These are phyloP conservation scores for Alnus rubra DNA, from an alignment of 306 rosid species.

Conservation along the genomic window DNA sequence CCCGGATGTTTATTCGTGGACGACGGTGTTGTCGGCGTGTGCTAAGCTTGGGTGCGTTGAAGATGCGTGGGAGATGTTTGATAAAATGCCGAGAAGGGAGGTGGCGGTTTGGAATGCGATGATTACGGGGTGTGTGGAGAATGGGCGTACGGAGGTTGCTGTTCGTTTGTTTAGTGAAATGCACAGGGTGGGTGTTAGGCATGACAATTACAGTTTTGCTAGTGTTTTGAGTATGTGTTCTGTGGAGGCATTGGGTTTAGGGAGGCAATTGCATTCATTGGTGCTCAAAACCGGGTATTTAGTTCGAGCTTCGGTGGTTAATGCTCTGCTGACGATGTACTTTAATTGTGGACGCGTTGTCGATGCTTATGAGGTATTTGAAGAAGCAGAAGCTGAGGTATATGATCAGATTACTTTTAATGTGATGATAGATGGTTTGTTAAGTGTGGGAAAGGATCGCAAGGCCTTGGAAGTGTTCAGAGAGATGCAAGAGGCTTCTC, in stretches of 20 bases:
- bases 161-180: slow-evolving; percentile 48
- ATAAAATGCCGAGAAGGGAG: slow-evolving; percentile 42
- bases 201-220: slow-evolving; percentile 61
- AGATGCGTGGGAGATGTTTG: slow-evolving; percentile 52
- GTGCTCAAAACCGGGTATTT: slow-evolving; percentile 54
- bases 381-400: slow-evolving; percentile 37
- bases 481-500: slow-evolving; percentile 52
- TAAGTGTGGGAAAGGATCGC: slow-evolving; percentile 38
- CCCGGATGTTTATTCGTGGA: slow-evolving; percentile 73
- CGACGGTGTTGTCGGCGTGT: slow-evolving; percentile 61
- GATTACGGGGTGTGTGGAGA: slow-evolving; percentile 55
- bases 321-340: slow-evolving; percentile 70
- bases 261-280: slow-evolving; percentile 60
- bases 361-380: slow-evolving; percentile 60
- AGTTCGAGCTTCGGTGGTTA: slow-evolving; percentile 57
- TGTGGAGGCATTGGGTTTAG: slow-evolving; percentile 48
- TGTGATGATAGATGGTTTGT: slow-evolving; percentile 78
- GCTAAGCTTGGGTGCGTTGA: slow-evolving; percentile 43
- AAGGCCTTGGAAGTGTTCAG: slow-evolving; percentile 59
- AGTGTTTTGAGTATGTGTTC: slow-evolving; percentile 61
- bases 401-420: slow-evolving; percentile 66
- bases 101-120: slow-evolving; percentile 77
- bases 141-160: slow-evolving; percentile 40
- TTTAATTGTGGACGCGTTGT: slow-evolving; percentile 42
- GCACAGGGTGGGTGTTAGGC: slow-evolving; percentile 48